Conservation (phyloP, 2,329 filamentous ascomycete genomes). For the Sporothrix brasiliensis region DNA sequence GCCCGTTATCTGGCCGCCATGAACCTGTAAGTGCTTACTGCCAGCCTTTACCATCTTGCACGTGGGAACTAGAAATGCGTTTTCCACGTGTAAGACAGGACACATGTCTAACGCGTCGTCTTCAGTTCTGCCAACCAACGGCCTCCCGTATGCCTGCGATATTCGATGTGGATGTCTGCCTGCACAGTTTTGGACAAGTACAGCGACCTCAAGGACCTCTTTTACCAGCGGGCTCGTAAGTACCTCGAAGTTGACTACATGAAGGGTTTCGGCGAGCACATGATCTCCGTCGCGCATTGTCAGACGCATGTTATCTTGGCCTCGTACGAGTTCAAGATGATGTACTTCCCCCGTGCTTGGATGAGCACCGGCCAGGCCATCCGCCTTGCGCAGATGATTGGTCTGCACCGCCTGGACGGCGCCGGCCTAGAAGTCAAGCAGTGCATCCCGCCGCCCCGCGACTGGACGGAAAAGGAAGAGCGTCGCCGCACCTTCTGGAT, state of each 20-base stretch:
- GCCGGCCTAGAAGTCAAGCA: constrained; percentile 87
- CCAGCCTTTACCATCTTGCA: constrained; percentile 1
- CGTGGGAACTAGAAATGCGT: not conserved
- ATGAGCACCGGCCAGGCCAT: constrained; percentile 81
- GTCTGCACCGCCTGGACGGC: constrained; percentile 84
- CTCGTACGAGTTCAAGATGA: constrained; percentile 92
- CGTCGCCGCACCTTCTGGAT: constrained; percentile 93
- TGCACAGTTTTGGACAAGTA: constrained; percentile 84
- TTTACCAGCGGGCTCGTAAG: constrained; percentile 86
- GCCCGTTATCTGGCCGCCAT: constrained; percentile 85
- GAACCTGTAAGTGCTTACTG: constrained; percentile 66
- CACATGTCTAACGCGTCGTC: not conserved
- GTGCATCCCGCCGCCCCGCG: constrained; percentile 79
- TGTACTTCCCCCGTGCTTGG: constrained; percentile 97
- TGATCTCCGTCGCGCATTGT: constrained; percentile 82
- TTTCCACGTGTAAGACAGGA: not conserved
- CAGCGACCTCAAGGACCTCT: constrained; percentile 75
- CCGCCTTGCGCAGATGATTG: constrained; percentile 89
- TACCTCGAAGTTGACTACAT: constrained; percentile 89
- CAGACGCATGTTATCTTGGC: constrained; percentile 81
- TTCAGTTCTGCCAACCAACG: constrained; percentile 63
- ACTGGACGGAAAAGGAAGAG: constrained; percentile 95
- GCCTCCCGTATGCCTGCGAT: constrained; percentile 84
- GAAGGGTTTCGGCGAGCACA: constrained; percentile 86
- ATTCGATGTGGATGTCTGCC: constrained; percentile 96